A percentile compares a stretch with the other conserved stretches of the same genome.
Evolutionary conservation across 108 stramenopile genomes (phyloP).

Genomic region (Stephanodiscus triporus): DNA sequence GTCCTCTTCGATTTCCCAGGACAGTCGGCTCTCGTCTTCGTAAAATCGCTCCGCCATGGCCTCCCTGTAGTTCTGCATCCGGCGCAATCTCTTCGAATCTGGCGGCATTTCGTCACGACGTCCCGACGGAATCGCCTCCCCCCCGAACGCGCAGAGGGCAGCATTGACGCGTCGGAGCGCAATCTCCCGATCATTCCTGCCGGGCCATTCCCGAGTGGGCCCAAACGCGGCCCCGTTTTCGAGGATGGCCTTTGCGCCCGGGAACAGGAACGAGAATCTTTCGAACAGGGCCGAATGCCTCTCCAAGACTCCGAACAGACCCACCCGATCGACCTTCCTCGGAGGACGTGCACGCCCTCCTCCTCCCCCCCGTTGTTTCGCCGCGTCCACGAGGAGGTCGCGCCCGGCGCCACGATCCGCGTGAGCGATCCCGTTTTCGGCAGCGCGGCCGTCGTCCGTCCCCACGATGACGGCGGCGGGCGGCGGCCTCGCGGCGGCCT

Average conservation of each 20-base stretch:
- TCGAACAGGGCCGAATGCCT: slow-evolving; percentile 51
- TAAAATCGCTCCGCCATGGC: slow-evolving; percentile 73
- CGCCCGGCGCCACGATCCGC: too few species aligned
- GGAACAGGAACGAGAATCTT: slow-evolving; percentile 69
- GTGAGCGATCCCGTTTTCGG: too few species aligned
- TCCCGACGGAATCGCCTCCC: slow-evolving; percentile 32
- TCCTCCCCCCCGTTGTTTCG: too few species aligned
- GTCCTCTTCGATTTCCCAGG: slow-evolving; percentile 86
- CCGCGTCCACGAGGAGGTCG: too few species aligned
- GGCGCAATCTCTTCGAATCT: slow-evolving; percentile 1
- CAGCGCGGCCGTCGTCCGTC: too few species aligned
- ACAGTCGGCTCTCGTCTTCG: slow-evolving; percentile 82
- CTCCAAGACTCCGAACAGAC: slow-evolving; percentile 55
- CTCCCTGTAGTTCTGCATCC: slow-evolving; percentile 60
- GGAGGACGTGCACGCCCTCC: too few species aligned
- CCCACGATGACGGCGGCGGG: too few species aligned
- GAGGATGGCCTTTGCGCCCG: slow-evolving; percentile 61
- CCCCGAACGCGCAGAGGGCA: slow-evolving; percentile 85
- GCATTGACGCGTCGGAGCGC: slow-evolving; percentile 67
- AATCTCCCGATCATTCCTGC: slow-evolving; percentile 25
- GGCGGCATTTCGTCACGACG: not conserved
- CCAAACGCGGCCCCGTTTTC: slow-evolving; percentile 10
- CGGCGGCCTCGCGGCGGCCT: too few species aligned
- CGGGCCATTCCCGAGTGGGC: not conserved
- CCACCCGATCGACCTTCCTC: not conserved